These are phyloP conservation scores for Colletotrichum filicis DNA, from an alignment of 2,329 filamentous ascomycete species.

Conservation along the genomic window DNA sequence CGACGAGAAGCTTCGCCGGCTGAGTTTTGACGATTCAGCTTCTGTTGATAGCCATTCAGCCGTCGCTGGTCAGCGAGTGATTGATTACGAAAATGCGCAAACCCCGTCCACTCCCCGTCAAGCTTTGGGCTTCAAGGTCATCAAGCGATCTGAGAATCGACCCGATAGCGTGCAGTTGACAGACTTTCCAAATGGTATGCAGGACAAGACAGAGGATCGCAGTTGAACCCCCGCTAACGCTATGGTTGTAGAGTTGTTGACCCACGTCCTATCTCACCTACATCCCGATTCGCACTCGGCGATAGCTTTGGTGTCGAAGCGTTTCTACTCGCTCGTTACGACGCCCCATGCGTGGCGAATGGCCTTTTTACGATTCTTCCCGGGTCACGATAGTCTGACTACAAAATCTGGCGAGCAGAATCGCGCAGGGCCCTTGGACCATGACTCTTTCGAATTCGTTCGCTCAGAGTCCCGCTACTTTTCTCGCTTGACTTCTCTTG, in stretches of 20 bases:
- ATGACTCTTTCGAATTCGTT: conserved; percentile 63
- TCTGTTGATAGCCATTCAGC: conserved; percentile 41
- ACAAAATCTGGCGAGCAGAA: conserved; percentile 47
- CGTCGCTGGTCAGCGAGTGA: conserved; percentile 63
- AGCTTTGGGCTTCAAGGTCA: conserved; percentile 65
- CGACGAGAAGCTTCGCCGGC: conserved; percentile 61
- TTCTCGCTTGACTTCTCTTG: conserved; percentile 80
- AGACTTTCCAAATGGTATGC: conserved; percentile 84
- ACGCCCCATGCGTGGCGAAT: conserved; percentile 94
- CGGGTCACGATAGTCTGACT: conserved; percentile 72
- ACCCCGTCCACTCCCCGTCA: conserved; percentile 58
- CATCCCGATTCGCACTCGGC: conserved; percentile 85
- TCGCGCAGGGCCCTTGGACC: conserved; percentile 52
- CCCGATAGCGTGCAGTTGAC: conserved; percentile 56
- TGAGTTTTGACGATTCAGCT: conserved; percentile 55
- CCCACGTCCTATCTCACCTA: conserved; percentile 89
- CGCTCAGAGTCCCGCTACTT: conserved; percentile 83
- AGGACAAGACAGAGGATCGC: conserved; percentile 7
- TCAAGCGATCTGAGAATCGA: conserved; percentile 55
- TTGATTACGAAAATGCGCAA: conserved; percentile 71
- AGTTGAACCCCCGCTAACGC: conserved; percentile 5
- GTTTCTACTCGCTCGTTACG: conserved; percentile 87
- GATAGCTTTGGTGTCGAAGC: conserved; percentile 86
- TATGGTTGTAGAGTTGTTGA: conserved; percentile 79
- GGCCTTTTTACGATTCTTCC: conserved; percentile 91